Conservation (phyloP, 1,284 basidiomycete species). For the Exobasidium cylindrosporum region DNA sequence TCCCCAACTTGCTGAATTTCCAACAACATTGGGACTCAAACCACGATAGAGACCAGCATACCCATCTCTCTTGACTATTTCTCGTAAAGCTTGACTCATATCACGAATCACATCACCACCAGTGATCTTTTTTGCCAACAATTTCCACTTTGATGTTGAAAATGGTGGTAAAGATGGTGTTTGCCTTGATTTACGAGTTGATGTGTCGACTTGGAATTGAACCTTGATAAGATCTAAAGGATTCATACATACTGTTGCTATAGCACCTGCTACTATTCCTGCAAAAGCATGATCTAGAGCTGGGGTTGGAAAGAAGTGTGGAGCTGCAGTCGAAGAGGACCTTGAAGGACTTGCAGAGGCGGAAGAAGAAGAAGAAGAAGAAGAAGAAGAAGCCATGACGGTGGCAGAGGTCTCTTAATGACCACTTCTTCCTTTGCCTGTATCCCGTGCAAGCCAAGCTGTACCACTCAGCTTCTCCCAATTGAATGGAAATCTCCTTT, state of each 20-base stretch:
- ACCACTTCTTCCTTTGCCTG: background rate
- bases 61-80: constrained; percentile 74
- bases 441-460: too few species aligned
- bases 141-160: background rate
- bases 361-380: background rate
- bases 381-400: background rate
- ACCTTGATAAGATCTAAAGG: constrained; percentile 95
- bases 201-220: constrained; percentile 71
- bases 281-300: constrained; percentile 82
- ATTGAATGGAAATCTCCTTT: too few species aligned
- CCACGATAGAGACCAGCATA: constrained; percentile 87
- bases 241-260: constrained; percentile 93
- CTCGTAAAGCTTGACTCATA: constrained; percentile 69
- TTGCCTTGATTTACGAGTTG: constrained; percentile 49
- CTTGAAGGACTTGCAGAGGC: background rate
- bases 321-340: background rate
- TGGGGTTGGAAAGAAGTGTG: constrained; percentile 44
- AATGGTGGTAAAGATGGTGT: background rate
- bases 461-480: too few species aligned
- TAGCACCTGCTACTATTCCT: constrained; percentile 86
- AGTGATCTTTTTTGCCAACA: background rate
- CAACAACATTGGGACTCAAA: constrained; percentile 83
- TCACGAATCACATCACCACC: constrained; percentile 62
- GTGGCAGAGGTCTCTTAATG: background rate
- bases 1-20: constrained; percentile 97